Base-by-base conservation (phyloP, 1,284 basidiomycete genomes). In the Leccinum pallidistipes region DNA sequence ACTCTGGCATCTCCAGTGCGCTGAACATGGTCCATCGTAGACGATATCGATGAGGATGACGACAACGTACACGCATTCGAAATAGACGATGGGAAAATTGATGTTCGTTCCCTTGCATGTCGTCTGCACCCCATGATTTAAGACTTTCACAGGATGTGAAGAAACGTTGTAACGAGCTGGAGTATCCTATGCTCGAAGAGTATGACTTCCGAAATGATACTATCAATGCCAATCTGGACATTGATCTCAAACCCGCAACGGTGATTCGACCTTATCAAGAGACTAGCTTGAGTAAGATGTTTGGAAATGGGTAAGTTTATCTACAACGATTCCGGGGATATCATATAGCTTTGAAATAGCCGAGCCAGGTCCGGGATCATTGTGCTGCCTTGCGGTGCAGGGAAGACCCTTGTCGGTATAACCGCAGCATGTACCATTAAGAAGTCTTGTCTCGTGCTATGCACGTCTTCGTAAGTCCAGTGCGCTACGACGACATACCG, bases 341-440 rank as follows among this genome's bases (percentile, higher is more conserved):
- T 54, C 24, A 21, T 32, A 38, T 61, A 65, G 6, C 63, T 62
- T 57, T 29, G 21, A 59, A 60, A 63, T 63, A 95, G 95, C 56
- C 95, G 96, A 72, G 96, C 96, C 52, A 86, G 96, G 61, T 98
- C 96, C 55, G 97, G 97, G 3, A 99, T 99, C 69, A 99, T 99
- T 65, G 97, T 99, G 4, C 81, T 99, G 34, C 97, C 97, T 45
- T 99, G 97, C 73, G 97, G 97, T 63, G 97, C 97, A 34, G 97
- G 97, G 54, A 99, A 99, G 81, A 99, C 97, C 10, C 85, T 99
- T 4, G 97, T 99, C 6, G 97, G 97, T 16, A 98, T 99, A 71
- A 99, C 97, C 0, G 97, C 97, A 3, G 97, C 97, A 11, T 98
- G 96, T 72, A 99, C 97, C 18, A 97, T 99, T 80, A 98, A 98